Conservation (phyloP, 2,329 filamentous ascomycete species). For the Fusarium torreyae region DNA sequence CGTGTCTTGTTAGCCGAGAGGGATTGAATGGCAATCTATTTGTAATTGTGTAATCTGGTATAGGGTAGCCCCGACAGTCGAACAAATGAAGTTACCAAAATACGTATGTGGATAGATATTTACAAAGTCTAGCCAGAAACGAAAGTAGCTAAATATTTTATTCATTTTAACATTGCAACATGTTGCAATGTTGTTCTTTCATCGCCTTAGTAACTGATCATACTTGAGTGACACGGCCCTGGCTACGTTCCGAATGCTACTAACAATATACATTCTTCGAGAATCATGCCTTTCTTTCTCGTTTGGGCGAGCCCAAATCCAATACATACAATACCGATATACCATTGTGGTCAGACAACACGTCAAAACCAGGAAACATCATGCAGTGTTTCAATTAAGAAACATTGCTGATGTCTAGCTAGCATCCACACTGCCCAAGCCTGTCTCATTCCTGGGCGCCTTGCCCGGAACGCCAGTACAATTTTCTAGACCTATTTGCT, state of each 20-base stretch:
- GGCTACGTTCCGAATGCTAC: too few relatives aligned
- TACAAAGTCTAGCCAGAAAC: not conserved
- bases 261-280: too few relatives aligned
- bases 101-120: not conserved
- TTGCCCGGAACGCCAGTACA: not conserved
- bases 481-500: not conserved
- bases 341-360: too few relatives aligned
- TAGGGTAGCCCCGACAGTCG: not conserved
- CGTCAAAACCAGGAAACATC: too few relatives aligned
- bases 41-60: not conserved
- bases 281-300: too few relatives aligned
- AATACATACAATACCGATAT: too few relatives aligned
- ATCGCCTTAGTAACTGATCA: too few relatives aligned
- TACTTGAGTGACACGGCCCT: too few relatives aligned
- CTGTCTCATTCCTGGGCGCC: constrained; percentile 1
- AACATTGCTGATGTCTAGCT: not conserved
- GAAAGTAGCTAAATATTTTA: not conserved
- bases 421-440: not conserved
- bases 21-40: not conserved
- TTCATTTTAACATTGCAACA: too few relatives aligned
- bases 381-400: not conserved
- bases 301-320: too few relatives aligned
- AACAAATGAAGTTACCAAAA: not conserved
- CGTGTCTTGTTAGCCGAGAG: not conserved
- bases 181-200: too few relatives aligned